These are phyloP conservation scores for Saccharomycopsis schoenii DNA, from an alignment of 805 yeast genomes.

Conservation along the genomic window DNA sequence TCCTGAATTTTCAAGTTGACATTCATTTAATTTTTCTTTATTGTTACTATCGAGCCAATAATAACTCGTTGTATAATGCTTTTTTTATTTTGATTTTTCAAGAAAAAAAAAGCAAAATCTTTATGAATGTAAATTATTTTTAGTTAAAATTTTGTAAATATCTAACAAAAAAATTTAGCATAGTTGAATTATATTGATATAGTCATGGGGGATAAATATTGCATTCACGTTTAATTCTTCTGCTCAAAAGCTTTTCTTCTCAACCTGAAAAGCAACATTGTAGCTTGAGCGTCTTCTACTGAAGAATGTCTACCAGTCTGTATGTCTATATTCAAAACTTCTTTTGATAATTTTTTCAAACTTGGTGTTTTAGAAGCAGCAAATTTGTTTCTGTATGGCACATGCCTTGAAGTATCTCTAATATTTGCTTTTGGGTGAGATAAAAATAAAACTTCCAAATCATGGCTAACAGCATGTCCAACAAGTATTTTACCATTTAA, in stretches of 20 bases:
- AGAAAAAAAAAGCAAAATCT: too few species aligned
- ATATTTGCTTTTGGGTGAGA: slow-evolving; percentile 55
- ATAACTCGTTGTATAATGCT: too few species aligned
- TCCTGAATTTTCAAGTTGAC: too few species aligned
- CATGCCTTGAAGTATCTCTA: slow-evolving; percentile 66
- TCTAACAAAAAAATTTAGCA: neutral
- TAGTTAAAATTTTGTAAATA: neutral
- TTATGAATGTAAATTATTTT: too few species aligned
- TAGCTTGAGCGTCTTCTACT: slow-evolving; percentile 82
- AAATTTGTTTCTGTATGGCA: slow-evolving; percentile 42
- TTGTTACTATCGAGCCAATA: too few species aligned
- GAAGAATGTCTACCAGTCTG: slow-evolving; percentile 77
- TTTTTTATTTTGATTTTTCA: too few species aligned
- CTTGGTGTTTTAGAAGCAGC: slow-evolving; percentile 65
- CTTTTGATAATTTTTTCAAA: slow-evolving; percentile 53
- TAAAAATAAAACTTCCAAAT: slow-evolving; percentile 55
- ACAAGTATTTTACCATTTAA: slow-evolving; percentile 51
- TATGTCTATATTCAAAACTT: slow-evolving; percentile 48
- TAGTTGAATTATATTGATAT: neutral
- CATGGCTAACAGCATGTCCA: slow-evolving; percentile 82
- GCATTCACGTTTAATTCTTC: slow-evolving; percentile 17
- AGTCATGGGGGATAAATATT: slow-evolving; percentile 13
- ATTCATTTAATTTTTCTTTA: too few species aligned
- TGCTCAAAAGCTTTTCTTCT: slow-evolving; percentile 53
- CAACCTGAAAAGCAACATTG: slow-evolving; percentile 69